phyloP scores from a whole-genome alignment of 2,329 filamentous ascomycete genomes.

The Elsinoe fawcettii region DNA sequence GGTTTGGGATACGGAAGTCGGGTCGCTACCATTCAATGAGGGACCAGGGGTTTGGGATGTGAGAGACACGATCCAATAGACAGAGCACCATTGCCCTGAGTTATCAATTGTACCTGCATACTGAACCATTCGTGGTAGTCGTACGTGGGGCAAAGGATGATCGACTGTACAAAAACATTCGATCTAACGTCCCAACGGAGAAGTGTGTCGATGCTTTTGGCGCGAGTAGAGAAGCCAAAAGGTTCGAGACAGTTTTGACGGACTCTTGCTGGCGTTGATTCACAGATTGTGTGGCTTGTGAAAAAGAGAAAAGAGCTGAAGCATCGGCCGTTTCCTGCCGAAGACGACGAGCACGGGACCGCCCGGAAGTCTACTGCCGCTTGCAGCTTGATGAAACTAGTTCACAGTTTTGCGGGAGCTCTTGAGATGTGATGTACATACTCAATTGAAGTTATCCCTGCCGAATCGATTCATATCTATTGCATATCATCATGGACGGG shows the following conservation, averaged over 20 bases:
- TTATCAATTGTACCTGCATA: slow-evolving; percentile 3
- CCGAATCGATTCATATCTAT: no score
- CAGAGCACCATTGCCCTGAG: background rate
- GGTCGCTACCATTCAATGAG: background rate
- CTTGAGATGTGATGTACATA: background rate
- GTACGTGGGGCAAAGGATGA: background rate
- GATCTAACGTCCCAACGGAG: slow-evolving; percentile 5
- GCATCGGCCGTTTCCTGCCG: slow-evolving; percentile 8
- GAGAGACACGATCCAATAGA: background rate
- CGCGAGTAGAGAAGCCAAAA: background rate
- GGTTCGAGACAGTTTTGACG: background rate
- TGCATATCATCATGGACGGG: slow-evolving; percentile 7
- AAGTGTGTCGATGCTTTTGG: background rate
- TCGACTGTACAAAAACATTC: background rate
- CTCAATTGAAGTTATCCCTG: no score
- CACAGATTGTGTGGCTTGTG: background rate
- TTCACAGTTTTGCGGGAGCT: slow-evolving; percentile 1
- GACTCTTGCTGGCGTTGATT: background rate
- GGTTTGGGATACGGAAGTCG: background rate
- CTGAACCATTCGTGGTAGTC: background rate
- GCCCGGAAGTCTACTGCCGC: background rate
- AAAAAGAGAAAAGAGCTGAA: background rate
- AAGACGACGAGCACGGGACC: background rate
- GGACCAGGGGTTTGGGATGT: background rate
- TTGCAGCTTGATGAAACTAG: slow-evolving; percentile 4